Conservation (phyloP, 768 basidiomycete species). For the Pleurotus eryngii region DNA sequence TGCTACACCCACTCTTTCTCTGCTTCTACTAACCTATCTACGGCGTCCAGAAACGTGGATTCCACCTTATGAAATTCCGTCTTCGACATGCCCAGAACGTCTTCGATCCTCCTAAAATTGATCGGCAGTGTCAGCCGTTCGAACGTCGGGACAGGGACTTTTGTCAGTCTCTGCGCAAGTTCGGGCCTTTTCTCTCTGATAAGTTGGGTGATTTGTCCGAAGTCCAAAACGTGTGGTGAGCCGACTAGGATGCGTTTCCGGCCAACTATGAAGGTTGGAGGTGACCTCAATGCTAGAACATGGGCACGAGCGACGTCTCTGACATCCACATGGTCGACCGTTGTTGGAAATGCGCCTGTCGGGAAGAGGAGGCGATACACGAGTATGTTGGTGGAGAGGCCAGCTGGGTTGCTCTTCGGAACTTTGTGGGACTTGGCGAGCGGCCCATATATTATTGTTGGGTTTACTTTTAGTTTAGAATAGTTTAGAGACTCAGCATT, state of each 20-base stretch:
- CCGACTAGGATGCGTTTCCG: slow-evolving; percentile 27
- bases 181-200: slow-evolving; percentile 22
- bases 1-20: slow-evolving; percentile 1
- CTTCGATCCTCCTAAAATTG: slow-evolving; percentile 26
- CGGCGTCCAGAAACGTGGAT: slow-evolving; percentile 29
- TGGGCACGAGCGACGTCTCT: slow-evolving; percentile 30
- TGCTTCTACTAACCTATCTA: slow-evolving; percentile 16
- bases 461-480: slow-evolving; percentile 17
- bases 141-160: slow-evolving; percentile 7
- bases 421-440: slow-evolving; percentile 20
- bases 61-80: slow-evolving; percentile 27
- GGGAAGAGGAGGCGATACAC: slow-evolving; percentile 26
- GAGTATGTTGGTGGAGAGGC: slow-evolving; percentile 21
- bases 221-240: slow-evolving; percentile 18
- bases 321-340: slow-evolving; percentile 22
- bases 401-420: slow-evolving; percentile 12
- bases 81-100: slow-evolving; percentile 29
- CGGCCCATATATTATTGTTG: slow-evolving; percentile 31
- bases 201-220: slow-evolving; percentile 19
- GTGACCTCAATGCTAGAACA: slow-evolving; percentile 23
- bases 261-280: slow-evolving; percentile 16
- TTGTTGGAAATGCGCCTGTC: slow-evolving; percentile 12
- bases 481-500: neutral
- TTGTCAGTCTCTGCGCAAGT: slow-evolving; percentile 19
- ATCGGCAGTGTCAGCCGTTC: slow-evolving; percentile 19